Evolutionary conservation across 106 monocot genomes (phyloP).

Genomic region (Dioscorea alata): DNA sequence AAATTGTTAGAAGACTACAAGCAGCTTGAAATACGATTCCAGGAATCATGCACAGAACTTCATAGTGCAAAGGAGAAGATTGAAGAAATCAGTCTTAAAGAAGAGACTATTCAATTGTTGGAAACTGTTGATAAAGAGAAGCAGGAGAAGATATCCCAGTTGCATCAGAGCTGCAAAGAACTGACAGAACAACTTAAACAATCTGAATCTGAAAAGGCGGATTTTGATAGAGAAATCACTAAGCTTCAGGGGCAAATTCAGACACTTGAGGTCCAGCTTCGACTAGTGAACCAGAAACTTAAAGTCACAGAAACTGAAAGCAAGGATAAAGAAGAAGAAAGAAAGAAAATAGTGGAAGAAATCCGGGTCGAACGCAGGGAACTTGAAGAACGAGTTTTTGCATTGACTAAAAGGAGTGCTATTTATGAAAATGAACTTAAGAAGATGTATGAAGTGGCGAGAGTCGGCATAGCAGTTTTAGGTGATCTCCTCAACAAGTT

Average conservation of each 20-base stretch:
- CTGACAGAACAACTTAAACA: slow-evolving; percentile 30
- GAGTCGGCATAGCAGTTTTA: slow-evolving; percentile 13
- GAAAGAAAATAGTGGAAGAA: slow-evolving; percentile 20
- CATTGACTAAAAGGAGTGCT: slow-evolving; percentile 13
- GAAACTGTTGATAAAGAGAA: slow-evolving; percentile 24
- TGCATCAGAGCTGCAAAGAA: slow-evolving; percentile 24
- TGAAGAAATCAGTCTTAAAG: slow-evolving; percentile 13
- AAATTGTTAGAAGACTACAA: slow-evolving; percentile 33
- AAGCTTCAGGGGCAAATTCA: slow-evolving; percentile 37
- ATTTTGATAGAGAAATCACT: slow-evolving; percentile 21
- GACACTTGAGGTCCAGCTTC: slow-evolving; percentile 54
- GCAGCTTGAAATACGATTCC: slow-evolving; percentile 33
- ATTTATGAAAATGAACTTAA: slow-evolving; percentile 20
- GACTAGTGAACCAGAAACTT: slow-evolving; percentile 63
- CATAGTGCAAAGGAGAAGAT: slow-evolving; percentile 11
- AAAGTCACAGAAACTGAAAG: slow-evolving; percentile 66
- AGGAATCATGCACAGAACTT: slow-evolving; percentile 18
- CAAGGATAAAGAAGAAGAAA: slow-evolving; percentile 43
- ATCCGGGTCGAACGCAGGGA: slow-evolving; percentile 23
- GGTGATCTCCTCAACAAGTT: slow-evolving; percentile 19
- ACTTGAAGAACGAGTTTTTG: slow-evolving; percentile 30
- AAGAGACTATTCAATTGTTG: slow-evolving; percentile 16
- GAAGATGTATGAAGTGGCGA: slow-evolving; percentile 20
- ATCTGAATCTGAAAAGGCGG: slow-evolving; percentile 25
- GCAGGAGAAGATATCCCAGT: slow-evolving; percentile 28